phyloP scores from a whole-genome alignment of 169 alveolate genomes.

The Nephromyces sp. region DNA sequence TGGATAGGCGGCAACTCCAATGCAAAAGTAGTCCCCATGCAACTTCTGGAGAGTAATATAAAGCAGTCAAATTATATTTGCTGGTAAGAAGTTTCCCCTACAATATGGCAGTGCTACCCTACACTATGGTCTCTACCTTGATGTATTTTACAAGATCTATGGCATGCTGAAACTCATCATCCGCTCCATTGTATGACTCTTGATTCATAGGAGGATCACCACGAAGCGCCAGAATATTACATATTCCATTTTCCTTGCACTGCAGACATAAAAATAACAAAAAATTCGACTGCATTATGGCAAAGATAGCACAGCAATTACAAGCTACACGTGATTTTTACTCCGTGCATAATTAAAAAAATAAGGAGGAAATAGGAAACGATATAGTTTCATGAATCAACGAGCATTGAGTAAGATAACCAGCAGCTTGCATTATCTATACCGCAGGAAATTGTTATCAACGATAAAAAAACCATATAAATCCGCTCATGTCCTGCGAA shows the following conservation, averaged over 20 bases:
- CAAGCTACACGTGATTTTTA: background rate
- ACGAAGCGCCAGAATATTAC: constrained; percentile 50
- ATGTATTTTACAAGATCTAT: constrained; percentile 48
- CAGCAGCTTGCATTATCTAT: no score
- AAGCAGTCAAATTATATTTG: background rate
- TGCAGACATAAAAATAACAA: background rate
- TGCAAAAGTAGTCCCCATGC: constrained; percentile 56
- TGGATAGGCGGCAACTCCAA: constrained; percentile 65
- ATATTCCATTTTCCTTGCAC: constrained; percentile 47
- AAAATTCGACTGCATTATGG: background rate
- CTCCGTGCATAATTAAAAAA: background rate
- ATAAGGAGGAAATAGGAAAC: no score
- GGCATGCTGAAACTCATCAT: constrained; percentile 48
- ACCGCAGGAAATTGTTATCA: no score
- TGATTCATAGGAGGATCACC: constrained; percentile 60
- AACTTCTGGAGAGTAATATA: constrained; percentile 1
- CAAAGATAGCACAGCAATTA: no score
- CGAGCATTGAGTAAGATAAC: no score
- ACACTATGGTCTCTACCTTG: constrained; percentile 1
- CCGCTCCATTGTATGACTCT: constrained; percentile 31
- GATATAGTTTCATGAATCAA: no score
- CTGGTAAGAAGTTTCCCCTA: background rate
- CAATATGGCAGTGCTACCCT: background rate
- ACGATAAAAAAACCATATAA: no score
- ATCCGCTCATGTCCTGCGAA: no score